A percentile compares a stretch with the other conserved stretches of the same genome.
phyloP scores from a whole-genome alignment of 2,329 filamentous ascomycete genomes.

The Ophioceras dolichostomum region DNA sequence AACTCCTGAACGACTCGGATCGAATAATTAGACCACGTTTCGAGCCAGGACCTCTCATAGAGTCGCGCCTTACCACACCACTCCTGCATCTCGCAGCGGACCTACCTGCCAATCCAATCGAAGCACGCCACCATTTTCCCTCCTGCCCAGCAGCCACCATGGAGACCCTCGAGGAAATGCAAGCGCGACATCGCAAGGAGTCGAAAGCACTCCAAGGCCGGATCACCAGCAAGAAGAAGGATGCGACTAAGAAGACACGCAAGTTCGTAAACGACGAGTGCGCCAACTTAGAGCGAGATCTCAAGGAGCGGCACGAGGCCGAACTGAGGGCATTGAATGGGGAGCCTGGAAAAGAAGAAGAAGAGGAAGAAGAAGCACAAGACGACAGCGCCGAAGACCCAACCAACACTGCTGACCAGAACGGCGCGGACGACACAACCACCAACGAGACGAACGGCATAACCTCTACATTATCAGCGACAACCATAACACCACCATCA shows the following conservation, averaged over 20 bases:
- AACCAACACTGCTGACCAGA: not conserved
- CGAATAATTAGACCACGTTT: too few species aligned
- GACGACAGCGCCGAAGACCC: slow-evolving; percentile 2
- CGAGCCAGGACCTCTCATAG: too few species aligned
- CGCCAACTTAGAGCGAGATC: slow-evolving; percentile 52
- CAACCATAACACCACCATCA: slow-evolving; percentile 11
- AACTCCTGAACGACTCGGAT: too few species aligned
- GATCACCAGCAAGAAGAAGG: slow-evolving; percentile 93
- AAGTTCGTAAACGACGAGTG: slow-evolving; percentile 69
- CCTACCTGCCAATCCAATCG: too few species aligned
- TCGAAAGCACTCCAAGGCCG: slow-evolving; percentile 73
- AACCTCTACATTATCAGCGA: slow-evolving; percentile 7
- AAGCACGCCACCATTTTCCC: not conserved
- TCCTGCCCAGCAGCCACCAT: slow-evolving; percentile 3
- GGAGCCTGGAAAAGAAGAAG: slow-evolving; percentile 9
- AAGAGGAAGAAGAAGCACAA: not conserved
- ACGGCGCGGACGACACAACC: slow-evolving; percentile 7
- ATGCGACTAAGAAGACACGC: slow-evolving; percentile 76
- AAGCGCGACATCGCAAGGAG: slow-evolving; percentile 76
- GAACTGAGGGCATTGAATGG: slow-evolving; percentile 38
- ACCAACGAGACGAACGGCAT: not conserved
- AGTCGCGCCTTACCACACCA: too few species aligned
- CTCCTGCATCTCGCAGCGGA: too few species aligned
- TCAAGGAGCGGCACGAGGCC: slow-evolving; percentile 53
- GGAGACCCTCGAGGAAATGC: slow-evolving; percentile 61